phyloP scores from a whole-genome alignment of 371 early-diverging fungal genomes.

The Apophysomyces elegans region DNA sequence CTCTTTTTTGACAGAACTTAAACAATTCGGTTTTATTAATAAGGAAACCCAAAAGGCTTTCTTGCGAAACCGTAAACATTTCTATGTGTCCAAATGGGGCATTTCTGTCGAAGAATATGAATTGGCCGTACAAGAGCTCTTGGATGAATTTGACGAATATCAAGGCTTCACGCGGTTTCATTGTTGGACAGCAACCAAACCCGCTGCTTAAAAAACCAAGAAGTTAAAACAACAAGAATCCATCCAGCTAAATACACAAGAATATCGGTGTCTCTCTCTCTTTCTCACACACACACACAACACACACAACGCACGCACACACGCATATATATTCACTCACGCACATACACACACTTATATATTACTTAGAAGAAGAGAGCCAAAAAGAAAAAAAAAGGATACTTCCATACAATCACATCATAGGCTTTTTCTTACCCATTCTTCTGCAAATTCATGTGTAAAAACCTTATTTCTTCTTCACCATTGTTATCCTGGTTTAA shows the following conservation, averaged over 20 bases:
- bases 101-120: conserved; percentile 50
- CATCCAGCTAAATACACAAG: not conserved
- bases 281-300: not conserved
- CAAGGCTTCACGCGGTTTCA: conserved; percentile 46
- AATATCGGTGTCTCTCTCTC: not conserved
- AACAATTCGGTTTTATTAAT: conserved; percentile 55
- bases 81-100: conserved; percentile 43
- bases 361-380: too few relatives aligned
- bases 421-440: too few relatives aligned
- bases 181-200: conserved; percentile 47
- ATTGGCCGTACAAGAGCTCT: conserved; percentile 39
- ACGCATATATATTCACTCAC: not conserved
- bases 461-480: too few relatives aligned
- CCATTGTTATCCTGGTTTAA: too few relatives aligned
- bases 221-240: not conserved
- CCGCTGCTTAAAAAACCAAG: not conserved
- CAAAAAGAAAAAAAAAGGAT: too few relatives aligned
- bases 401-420: too few relatives aligned
- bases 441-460: too few relatives aligned
- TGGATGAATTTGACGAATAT: conserved; percentile 51
- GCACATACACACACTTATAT: too few relatives aligned
- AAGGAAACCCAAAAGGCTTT: conserved; percentile 48
- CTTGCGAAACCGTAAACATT: conserved; percentile 37
- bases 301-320: not conserved
- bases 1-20: conserved; percentile 34